A percentile compares a stretch with the other conserved stretches of the same genome.
These are phyloP conservation scores for Erythrophleum ivorense DNA, from an alignment of 331 rosid species.

Conservation along the genomic window DNA sequence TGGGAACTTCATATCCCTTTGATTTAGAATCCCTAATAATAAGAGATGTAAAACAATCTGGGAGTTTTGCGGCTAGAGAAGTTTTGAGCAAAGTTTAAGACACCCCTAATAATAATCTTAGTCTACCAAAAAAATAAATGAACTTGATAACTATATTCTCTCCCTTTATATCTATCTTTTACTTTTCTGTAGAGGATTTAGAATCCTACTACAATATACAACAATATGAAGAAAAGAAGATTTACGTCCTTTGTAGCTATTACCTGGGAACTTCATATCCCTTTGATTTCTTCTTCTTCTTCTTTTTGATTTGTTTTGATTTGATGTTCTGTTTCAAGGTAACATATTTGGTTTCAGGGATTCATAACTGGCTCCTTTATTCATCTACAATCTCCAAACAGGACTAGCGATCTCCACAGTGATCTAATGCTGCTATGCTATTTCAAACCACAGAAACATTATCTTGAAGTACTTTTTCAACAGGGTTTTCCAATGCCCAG, in stretches of 20 bases:
- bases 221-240: not conserved
- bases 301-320: not conserved
- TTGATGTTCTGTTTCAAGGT: not conserved
- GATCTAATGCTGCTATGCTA: slow-evolving; percentile 16
- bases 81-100: not conserved
- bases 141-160: not conserved
- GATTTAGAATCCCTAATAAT: too few species aligned
- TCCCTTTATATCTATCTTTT: not conserved
- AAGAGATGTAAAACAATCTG: too few species aligned
- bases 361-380: not conserved
- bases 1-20: not conserved
- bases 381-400: not conserved
- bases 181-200: not conserved
- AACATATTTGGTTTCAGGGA: not conserved
- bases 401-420: not conserved
- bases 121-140: not conserved
- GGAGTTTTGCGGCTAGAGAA: too few species aligned
- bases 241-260: not conserved
- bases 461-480: slow-evolving; percentile 51
- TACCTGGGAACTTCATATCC: not conserved
- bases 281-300: too few species aligned
- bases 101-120: not conserved
- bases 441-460: slow-evolving; percentile 28
- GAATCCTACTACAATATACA: not conserved
- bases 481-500: slow-evolving; percentile 66